Evolutionary conservation across 768 basidiomycete species (phyloP).

Genomic region (Candolleomyces aberdarensis): DNA sequence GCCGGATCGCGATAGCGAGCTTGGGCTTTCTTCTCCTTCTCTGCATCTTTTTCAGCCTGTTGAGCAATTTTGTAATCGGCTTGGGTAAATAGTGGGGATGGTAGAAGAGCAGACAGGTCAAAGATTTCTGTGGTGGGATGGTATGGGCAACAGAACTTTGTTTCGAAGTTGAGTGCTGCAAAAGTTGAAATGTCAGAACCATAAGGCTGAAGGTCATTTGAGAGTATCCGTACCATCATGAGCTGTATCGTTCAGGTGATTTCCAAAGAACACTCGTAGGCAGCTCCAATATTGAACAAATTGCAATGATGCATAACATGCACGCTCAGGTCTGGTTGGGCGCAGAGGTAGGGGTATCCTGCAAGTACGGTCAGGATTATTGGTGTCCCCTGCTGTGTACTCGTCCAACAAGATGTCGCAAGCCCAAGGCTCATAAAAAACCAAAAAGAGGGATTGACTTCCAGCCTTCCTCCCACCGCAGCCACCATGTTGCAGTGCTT

Average conservation of each 20-base stretch:
- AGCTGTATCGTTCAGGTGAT: not conserved
- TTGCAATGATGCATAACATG: constrained; percentile 1
- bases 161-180: not conserved
- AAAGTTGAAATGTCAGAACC: not conserved
- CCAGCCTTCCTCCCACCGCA: constrained; percentile 10
- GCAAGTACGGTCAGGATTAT: constrained; percentile 9
- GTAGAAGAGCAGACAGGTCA: not conserved
- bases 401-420: not conserved
- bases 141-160: not conserved
- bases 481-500: constrained; percentile 16
- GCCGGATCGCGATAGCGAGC: constrained; percentile 9
- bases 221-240: not conserved
- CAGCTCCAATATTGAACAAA: constrained; percentile 3
- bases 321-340: constrained; percentile 8
- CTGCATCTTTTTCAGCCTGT: not conserved
- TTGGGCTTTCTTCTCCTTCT: not conserved
- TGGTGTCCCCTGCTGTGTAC: not conserved
- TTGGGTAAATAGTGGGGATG: not conserved
- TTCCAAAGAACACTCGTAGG: not conserved
- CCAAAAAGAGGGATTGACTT: constrained; percentile 11
- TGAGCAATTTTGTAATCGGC: not conserved
- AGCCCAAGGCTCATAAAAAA: constrained; percentile 18
- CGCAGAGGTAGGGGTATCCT: not conserved
- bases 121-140: not conserved
- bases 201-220: not conserved